These are phyloP conservation scores for Pichia manshurica DNA, from an alignment of 805 yeast genomes.

Conservation along the genomic window DNA sequence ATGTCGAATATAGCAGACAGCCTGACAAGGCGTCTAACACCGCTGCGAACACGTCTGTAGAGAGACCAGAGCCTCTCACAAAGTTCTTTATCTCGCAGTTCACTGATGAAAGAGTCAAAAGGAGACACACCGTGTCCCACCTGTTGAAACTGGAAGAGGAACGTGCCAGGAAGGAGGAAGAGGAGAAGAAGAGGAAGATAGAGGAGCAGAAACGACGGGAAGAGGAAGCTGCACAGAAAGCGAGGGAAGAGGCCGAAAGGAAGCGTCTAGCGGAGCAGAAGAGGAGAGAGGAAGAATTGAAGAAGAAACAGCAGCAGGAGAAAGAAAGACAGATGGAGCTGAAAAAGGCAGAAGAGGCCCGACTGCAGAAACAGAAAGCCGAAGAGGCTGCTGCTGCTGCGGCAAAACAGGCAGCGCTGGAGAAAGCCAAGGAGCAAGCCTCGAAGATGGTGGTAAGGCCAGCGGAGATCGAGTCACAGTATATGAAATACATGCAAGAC, in stretches of 20 bases:
- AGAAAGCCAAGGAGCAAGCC: conserved; percentile 19
- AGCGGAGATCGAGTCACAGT: conserved; percentile 36
- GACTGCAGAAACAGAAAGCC: conserved; percentile 15
- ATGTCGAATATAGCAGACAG: too few species aligned
- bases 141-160: conserved; percentile 19
- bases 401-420: conserved; percentile 22
- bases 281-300: conserved; percentile 17
- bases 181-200: conserved; percentile 18
- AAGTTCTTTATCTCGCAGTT: conserved; percentile 1
- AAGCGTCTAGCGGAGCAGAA: conserved; percentile 13
- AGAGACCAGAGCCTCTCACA: not conserved
- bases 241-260: conserved; percentile 19
- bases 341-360: conserved; percentile 17
- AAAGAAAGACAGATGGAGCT: conserved; percentile 20
- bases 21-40: too few species aligned
- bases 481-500: conserved; percentile 43
- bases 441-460: conserved; percentile 26
- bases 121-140: conserved; percentile 3
- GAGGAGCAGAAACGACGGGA: conserved; percentile 23
- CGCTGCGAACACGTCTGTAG: too few species aligned
- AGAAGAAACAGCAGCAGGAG: conserved; percentile 15
- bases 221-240: conserved; percentile 16
- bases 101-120: not conserved
- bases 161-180: conserved; percentile 15
- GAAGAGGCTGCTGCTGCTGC: conserved; percentile 1